A percentile compares a stretch with the other conserved stretches of the same genome.
Evolutionary conservation across 139 green algal genomes (phyloP).

Genomic region (Desmodesmus armatus): DNA sequence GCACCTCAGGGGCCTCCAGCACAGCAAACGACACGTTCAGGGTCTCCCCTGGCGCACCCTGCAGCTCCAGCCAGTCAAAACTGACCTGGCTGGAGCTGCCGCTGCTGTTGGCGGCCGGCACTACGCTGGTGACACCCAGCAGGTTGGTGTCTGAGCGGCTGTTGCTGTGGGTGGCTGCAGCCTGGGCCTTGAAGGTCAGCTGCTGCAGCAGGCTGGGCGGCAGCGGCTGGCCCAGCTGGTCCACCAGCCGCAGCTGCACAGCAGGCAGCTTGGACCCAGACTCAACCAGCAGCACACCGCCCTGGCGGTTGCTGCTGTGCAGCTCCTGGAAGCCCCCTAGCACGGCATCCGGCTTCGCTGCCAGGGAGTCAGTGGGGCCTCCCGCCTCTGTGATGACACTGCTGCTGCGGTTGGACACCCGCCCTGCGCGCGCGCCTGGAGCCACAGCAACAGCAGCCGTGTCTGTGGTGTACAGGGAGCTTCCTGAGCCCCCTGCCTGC

Average conservation of each 20-base stretch:
- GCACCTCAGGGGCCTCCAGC: not conserved
- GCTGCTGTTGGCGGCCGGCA: not conserved
- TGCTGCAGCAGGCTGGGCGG: not conserved
- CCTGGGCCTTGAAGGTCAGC: not conserved
- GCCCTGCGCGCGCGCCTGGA: too few relatives aligned
- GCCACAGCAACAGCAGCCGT: not conserved
- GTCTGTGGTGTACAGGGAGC: not conserved
- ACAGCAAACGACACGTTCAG: not conserved
- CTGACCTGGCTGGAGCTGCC: not conserved
- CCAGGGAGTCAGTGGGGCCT: too few relatives aligned
- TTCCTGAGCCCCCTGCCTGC: not conserved
- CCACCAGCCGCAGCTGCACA: not conserved
- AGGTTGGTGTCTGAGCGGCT: not conserved
- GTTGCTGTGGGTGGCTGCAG: too few relatives aligned
- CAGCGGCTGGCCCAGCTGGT: not conserved
- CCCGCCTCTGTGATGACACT: too few relatives aligned
- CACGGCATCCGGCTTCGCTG: too few relatives aligned
- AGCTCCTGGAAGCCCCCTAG: too few relatives aligned
- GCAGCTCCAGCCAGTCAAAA: not conserved
- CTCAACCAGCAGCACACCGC: not conserved
- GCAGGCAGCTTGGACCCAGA: not conserved
- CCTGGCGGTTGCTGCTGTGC: not conserved
- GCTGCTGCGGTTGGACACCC: not conserved
- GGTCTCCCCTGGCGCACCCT: not conserved
- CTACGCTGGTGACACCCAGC: not conserved